A percentile compares a stretch with the other conserved stretches of the same genome.
These are phyloP conservation scores for Colletotrichum orchidophilum DNA, from an alignment of 2,329 filamentous ascomycete genomes.

Conservation along the genomic window DNA sequence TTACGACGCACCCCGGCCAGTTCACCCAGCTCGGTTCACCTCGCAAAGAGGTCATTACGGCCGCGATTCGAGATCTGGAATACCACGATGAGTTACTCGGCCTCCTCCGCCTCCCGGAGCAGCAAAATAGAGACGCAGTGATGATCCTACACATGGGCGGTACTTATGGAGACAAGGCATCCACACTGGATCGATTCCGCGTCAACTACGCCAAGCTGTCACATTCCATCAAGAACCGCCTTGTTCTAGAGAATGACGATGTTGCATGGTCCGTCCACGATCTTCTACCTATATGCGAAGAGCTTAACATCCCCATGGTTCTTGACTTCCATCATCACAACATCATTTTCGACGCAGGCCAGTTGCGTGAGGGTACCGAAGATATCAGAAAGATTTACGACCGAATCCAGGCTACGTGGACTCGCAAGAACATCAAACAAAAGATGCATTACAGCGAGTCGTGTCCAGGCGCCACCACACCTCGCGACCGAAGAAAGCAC, in stretches of 20 bases:
- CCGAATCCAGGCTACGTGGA: slow-evolving; percentile 86
- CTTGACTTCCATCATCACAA: slow-evolving; percentile 97
- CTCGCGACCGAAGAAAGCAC: slow-evolving; percentile 84
- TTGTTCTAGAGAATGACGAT: slow-evolving; percentile 95
- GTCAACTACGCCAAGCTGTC: slow-evolving; percentile 76
- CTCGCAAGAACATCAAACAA: slow-evolving; percentile 82
- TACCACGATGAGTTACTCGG: slow-evolving; percentile 89
- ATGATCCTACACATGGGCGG: slow-evolving; percentile 97
- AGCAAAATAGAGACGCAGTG: slow-evolving; percentile 85
- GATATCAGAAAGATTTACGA: slow-evolving; percentile 81
- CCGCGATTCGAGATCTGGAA: slow-evolving; percentile 81
- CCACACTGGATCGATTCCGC: slow-evolving; percentile 81
- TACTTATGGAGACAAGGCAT: slow-evolving; percentile 85
- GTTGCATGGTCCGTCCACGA: slow-evolving; percentile 94
- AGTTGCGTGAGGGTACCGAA: slow-evolving; percentile 83
- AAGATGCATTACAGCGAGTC: slow-evolving; percentile 98
- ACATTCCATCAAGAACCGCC: slow-evolving; percentile 76
- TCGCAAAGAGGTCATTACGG: slow-evolving; percentile 77
- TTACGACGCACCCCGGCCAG: slow-evolving; percentile 92
- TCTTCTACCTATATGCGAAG: slow-evolving; percentile 87
- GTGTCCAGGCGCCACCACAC: slow-evolving; percentile 78
- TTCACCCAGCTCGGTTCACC: slow-evolving; percentile 94
- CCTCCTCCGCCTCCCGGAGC: slow-evolving; percentile 78
- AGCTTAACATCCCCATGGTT: slow-evolving; percentile 91
- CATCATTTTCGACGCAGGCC: slow-evolving; percentile 80